Conservation (phyloP, 202 grass and related monocot genomes). For the Schoenoplectus triqueter region DNA sequence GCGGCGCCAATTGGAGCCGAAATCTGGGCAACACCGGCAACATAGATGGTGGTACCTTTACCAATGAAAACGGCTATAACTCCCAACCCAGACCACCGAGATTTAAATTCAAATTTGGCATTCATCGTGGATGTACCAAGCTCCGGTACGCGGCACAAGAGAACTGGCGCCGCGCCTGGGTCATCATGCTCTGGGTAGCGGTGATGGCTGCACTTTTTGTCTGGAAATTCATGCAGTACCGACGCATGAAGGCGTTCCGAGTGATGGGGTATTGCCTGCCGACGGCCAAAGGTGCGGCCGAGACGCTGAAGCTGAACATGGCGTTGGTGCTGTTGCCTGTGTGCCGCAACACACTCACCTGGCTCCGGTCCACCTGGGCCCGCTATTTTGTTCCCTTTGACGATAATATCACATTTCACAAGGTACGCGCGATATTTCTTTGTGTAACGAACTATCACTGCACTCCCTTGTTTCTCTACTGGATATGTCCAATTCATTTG, state of each 20-base stretch:
- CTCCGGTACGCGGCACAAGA: constrained; percentile 65
- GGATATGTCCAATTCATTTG: background rate
- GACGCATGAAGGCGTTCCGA: constrained; percentile 51
- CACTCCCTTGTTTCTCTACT: background rate
- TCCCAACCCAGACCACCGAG: background rate
- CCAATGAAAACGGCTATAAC: background rate
- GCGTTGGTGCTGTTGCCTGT: constrained; percentile 91
- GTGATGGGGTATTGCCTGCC: constrained; percentile 96
- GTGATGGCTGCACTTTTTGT: constrained; percentile 76
- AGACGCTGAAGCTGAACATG: constrained; percentile 99
- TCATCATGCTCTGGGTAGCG: constrained; percentile 67
- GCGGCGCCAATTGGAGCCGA: constrained; percentile 92
- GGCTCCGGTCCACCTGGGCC: constrained; percentile 90
- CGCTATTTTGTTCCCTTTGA: constrained; percentile 95
- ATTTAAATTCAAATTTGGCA: constrained; percentile 28
- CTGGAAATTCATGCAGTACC: constrained; percentile 96
- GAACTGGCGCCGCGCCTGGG: constrained; percentile 85
- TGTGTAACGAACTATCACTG: background rate
- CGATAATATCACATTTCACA: constrained; percentile 99
- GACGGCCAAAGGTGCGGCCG: constrained; percentile 87
- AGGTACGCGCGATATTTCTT: constrained; percentile 54
- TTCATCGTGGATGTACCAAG: constrained; percentile 36
- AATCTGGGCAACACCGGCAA: constrained; percentile 54
- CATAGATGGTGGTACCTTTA: background rate
- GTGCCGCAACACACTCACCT: constrained; percentile 95